Percentiles rank a stretch among this genome's conserved stretches.
These are phyloP conservation scores for Amoebophrya sp. DNA, from an alignment of 169 alveolate genomes.

Conservation along the genomic window DNA sequence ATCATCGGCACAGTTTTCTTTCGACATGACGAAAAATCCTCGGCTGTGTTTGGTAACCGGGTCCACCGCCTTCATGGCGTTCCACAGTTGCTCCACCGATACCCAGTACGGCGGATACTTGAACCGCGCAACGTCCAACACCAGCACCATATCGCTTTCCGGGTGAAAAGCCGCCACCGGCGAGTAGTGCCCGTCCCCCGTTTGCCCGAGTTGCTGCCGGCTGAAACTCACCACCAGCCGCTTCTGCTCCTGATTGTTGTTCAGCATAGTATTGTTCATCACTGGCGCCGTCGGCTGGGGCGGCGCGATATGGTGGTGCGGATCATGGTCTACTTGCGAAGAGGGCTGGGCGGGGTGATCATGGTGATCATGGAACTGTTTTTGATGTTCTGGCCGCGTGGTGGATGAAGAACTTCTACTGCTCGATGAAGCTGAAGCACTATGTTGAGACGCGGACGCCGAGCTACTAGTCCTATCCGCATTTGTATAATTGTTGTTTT, in stretches of 20 bases:
- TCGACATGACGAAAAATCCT: slow-evolving; percentile 50
- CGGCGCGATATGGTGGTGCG: too few relatives aligned
- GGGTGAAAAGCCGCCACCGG: slow-evolving; percentile 55
- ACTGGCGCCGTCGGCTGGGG: too few relatives aligned
- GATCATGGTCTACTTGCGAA: too few relatives aligned
- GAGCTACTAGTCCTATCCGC: too few relatives aligned
- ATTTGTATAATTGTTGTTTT: too few relatives aligned
- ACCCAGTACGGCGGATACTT: slow-evolving; percentile 58
- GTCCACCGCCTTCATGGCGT: slow-evolving; percentile 45
- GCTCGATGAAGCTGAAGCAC: background rate
- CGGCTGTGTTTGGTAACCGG: slow-evolving; percentile 44
- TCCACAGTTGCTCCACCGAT: slow-evolving; percentile 29
- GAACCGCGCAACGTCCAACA: slow-evolving; percentile 56
- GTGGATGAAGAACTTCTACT: background rate
- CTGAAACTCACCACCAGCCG: background rate
- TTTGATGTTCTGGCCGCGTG: background rate
- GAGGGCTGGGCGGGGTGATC: background rate
- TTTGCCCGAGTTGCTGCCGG: slow-evolving; percentile 35
- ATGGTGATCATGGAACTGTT: background rate
- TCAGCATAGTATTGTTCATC: too few relatives aligned
- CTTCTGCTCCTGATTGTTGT: too few relatives aligned
- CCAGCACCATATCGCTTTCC: slow-evolving; percentile 42
- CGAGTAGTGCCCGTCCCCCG: slow-evolving; percentile 59
- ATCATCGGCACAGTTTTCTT: slow-evolving; percentile 3
- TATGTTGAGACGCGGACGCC: too few relatives aligned